Conservation (phyloP, 345 rosid genomes). For the Rubroshorea leprosula region DNA sequence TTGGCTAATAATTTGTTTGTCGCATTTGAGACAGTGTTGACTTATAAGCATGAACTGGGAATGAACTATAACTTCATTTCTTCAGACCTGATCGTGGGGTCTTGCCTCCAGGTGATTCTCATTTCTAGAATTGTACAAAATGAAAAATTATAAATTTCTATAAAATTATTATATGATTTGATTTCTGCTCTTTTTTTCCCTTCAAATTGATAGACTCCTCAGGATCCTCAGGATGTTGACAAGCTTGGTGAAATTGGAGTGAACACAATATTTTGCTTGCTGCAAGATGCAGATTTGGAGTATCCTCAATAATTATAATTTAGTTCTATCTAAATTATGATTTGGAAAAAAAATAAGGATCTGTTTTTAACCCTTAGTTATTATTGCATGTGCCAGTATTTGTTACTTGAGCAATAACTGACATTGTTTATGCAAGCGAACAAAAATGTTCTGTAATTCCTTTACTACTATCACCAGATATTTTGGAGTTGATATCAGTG, state of each 20-base stretch:
- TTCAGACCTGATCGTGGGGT: constrained; percentile 88
- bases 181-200: constrained; percentile 11
- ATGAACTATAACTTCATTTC: constrained; percentile 83
- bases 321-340: constrained; percentile 11
- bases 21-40: constrained; percentile 58
- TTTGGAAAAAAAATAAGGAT: too few relatives aligned
- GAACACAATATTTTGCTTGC: constrained; percentile 90
- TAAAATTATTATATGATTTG: neutral
- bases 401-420: neutral
- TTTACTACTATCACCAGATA: constrained; percentile 55
- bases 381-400: neutral
- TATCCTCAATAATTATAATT: constrained; percentile 39
- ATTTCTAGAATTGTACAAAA: constrained; percentile 13
- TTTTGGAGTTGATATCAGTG: constrained; percentile 81
- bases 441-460: constrained; percentile 16
- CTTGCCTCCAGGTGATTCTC: constrained; percentile 76
- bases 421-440: neutral
- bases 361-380: neutral
- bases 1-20: constrained; percentile 18
- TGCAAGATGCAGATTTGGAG: constrained; percentile 93
- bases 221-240: constrained; percentile 63
- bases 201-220: constrained; percentile 39
- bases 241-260: constrained; percentile 78
- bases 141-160: neutral
- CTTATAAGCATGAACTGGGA: constrained; percentile 89